These are phyloP conservation scores for Ceratonia siliqua DNA, from an alignment of 306 rosid species.

Conservation along the genomic window DNA sequence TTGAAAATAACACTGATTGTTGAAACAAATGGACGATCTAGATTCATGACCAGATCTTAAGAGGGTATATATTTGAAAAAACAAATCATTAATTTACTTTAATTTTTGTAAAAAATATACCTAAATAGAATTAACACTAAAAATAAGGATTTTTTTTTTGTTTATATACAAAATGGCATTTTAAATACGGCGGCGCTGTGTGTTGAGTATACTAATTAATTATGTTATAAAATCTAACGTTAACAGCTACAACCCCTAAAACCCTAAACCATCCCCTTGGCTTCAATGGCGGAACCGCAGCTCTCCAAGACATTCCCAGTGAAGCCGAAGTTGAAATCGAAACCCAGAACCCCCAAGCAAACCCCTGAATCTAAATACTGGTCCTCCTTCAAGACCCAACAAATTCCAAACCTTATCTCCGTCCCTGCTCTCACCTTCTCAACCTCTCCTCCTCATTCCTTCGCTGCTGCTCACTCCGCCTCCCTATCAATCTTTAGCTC, in stretches of 20 bases:
- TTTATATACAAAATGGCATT: too few relatives aligned
- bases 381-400: conserved; percentile 75
- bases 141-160: too few relatives aligned
- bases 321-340: conserved; percentile 71
- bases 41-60: too few relatives aligned
- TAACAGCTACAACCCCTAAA: conserved; percentile 17
- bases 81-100: too few relatives aligned
- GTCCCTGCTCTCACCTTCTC: conserved; percentile 69
- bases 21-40: too few relatives aligned
- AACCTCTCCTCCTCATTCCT: conserved; percentile 53
- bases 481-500: conserved; percentile 60
- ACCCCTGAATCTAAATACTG: conserved; percentile 78
- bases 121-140: too few relatives aligned
- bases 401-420: conserved; percentile 64
- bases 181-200: too few relatives aligned
- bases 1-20: too few relatives aligned
- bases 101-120: too few relatives aligned
- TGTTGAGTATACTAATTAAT: too few relatives aligned
- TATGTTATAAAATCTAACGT: too few relatives aligned
- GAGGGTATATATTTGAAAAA: too few relatives aligned
- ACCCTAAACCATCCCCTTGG: conserved; percentile 36
- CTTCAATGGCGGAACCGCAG: conserved; percentile 60
- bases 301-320: conserved; percentile 51
- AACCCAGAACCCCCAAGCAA: conserved; percentile 60
- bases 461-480: conserved; percentile 72